A percentile compares a stretch with the other conserved stretches of the same genome.
Conservation (phyloP, 2,329 filamentous ascomycete species). For the Orbilia javanica region DNA sequence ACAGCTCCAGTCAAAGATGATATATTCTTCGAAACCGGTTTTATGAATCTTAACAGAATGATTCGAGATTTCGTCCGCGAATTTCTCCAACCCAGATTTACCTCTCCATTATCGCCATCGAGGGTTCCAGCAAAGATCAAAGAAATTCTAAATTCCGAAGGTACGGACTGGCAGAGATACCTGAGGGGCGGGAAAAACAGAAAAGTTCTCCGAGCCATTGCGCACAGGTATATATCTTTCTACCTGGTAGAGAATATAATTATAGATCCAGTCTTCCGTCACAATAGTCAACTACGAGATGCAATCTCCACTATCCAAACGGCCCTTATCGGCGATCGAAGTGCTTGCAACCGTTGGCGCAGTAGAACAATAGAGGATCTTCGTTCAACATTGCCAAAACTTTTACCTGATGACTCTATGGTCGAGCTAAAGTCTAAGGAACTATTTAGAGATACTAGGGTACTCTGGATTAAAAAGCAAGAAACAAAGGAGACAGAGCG, state of each 20-base stretch:
- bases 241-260: constrained; percentile 14
- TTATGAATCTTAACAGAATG: background rate
- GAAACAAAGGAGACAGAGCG: background rate
- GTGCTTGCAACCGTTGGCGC: constrained; percentile 6
- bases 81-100: constrained; percentile 9
- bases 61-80: constrained; percentile 3
- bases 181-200: background rate
- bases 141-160: background rate
- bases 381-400: background rate
- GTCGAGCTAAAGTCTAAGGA: background rate
- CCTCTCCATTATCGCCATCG: constrained; percentile 14
- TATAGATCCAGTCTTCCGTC: background rate
- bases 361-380: constrained; percentile 8
- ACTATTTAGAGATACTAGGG: constrained; percentile 24
- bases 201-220: constrained; percentile 25
- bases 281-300: background rate
- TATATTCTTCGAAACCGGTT: constrained; percentile 5
- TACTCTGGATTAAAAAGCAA: constrained; percentile 7
- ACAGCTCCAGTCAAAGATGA: constrained; percentile 10
- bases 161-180: constrained; percentile 2
- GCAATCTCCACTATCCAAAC: constrained; percentile 2
- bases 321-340: background rate
- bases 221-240: constrained; percentile 31
- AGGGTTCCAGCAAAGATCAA: constrained; percentile 2
- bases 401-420: background rate